Evolutionary conservation across 2,329 filamentous ascomycete species (phyloP), one percentile per base, ranked within the genome.

Genomic region (Neonectria sp.): DNA sequence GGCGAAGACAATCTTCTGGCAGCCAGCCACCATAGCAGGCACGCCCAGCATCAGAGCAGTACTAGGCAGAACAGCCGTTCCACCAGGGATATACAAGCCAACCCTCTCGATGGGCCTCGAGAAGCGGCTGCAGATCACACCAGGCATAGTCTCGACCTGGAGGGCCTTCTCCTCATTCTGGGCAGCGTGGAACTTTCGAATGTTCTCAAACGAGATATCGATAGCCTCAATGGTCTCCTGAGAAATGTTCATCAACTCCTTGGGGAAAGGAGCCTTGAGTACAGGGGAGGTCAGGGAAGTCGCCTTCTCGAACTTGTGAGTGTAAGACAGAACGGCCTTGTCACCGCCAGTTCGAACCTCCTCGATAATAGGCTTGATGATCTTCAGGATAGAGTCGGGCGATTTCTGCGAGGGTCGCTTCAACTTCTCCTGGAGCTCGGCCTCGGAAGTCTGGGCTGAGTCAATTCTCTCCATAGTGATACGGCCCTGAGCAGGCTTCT

Each of bases 11-110:
- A 99, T 97, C 82, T 93, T 97, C 83, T 95, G 90, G 87, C 96
- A 99, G 27, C 96, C 96, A 27, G 96, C 96, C 8, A 98, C 96
- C 93, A 97, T 97, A 67, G 96, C 96, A 8, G 96, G 96, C 5
- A 99, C 96, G 78, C 96, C 96, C 60, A 99, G 89, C 96, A 99
- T 99, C 72, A 99, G 91, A 3, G 96, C 96, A 8, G 96, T 98
- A 63, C 95, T 97, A 13, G 96, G 96, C 46, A 99, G 87, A n/a
- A 99, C 96, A 2, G 96, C 96, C 2, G 96, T 99, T 69, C 96
- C 96, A 64, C 96, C 96, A 7, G 96, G 96, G 17, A 99, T 92
- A 81, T 99, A 99, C 6, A 98, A 86, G 70, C 96, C 96, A n/a
- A 99, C 96, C 43, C 95, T 89, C 82, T 98, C 96, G 71, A 99